Evolutionary conservation across 1,284 basidiomycete genomes (phyloP), one percentile per base, ranked within the genome.

Genomic region (Cystobasidiaceae sp.): DNA sequence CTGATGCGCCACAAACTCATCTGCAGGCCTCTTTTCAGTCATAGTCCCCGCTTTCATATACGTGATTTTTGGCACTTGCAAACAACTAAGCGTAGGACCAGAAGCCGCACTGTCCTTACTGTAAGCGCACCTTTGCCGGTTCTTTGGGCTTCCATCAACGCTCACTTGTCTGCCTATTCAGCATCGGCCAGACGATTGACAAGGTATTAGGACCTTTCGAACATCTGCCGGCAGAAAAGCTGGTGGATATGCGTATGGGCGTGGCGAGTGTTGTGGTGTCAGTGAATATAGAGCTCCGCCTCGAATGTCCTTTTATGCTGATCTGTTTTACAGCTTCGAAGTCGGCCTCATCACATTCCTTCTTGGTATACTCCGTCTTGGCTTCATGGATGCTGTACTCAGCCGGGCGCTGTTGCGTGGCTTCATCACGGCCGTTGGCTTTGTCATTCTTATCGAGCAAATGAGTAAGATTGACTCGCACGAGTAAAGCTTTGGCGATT

Each of bases 321-420:
- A 30, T 37, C 30, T 87, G 27, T 83, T 89, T 11, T 87, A 91
- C 59, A 89, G 89, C 0, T 82, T 93, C 57, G 89, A 91, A 86
- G 87, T 86, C 66, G 92, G 92, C n/a, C 72, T 93, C 28, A 88
- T 97, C 71, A 88, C 90, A 0, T 90, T 90, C 70, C 75, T 88
- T 9, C 82, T 97, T 33, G 93, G 93, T 5, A 83, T 96, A 67
- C 86, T 94, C 73, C 83, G 92, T 19, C 81, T 97, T 0, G 93
- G 93, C 0, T 97, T 97, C 77, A 84, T 97, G 56, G 93, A 97
- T 75, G 93, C 96, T 17, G 88, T 97, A 2, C 82, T 97, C n/a
- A 90, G 88, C 69, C 84, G 90, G 64, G 90, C 93, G 4, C 74
- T 80, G 79, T 81, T 97, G 39, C 83, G 90, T 39, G 93, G 93